Evolutionary conservation across 2,329 filamentous ascomycete genomes (phyloP).

Genomic region (Alternaria rosae): DNA sequence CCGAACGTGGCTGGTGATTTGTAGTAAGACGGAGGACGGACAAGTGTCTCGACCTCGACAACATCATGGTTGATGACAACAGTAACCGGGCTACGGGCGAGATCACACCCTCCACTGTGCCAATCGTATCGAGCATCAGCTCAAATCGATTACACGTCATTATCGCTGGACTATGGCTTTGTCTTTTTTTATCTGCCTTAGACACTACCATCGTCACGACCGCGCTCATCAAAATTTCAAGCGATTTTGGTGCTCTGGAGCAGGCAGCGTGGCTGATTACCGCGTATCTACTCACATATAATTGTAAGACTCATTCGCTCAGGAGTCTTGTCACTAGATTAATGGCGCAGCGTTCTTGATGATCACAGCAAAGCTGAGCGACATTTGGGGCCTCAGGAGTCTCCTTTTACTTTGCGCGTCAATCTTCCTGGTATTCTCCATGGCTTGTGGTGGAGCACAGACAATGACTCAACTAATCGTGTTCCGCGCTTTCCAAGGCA

Average conservation of each 20-base stretch:
- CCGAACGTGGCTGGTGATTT: neutral
- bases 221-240: slow-evolving; percentile 40
- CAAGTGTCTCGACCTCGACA: neutral
- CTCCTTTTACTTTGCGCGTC: slow-evolving; percentile 31
- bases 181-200: slow-evolving; percentile 43
- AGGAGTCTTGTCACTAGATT: neutral
- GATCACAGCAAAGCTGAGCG: slow-evolving; percentile 44
- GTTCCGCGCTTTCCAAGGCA: slow-evolving; percentile 53
- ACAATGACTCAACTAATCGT: slow-evolving; percentile 34
- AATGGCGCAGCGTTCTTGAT: slow-evolving; percentile 37
- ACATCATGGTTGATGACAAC: neutral
- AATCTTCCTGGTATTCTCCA: slow-evolving; percentile 42
- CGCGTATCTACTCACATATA: neutral
- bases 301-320: neutral
- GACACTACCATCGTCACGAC: slow-evolving; percentile 46
- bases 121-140: slow-evolving; percentile 31
- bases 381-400: slow-evolving; percentile 38
- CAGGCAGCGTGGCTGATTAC: slow-evolving; percentile 43
- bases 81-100: neutral
- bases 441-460: slow-evolving; percentile 32
- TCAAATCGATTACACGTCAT: slow-evolving; percentile 34
- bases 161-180: slow-evolving; percentile 43
- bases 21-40: neutral
- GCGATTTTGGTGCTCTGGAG: slow-evolving; percentile 34
- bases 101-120: neutral